Percentiles rank a stretch among this genome's conserved stretches.
These are phyloP conservation scores for Neonectria punicea DNA, from an alignment of 2,329 filamentous ascomycete genomes.

Conservation along the genomic window DNA sequence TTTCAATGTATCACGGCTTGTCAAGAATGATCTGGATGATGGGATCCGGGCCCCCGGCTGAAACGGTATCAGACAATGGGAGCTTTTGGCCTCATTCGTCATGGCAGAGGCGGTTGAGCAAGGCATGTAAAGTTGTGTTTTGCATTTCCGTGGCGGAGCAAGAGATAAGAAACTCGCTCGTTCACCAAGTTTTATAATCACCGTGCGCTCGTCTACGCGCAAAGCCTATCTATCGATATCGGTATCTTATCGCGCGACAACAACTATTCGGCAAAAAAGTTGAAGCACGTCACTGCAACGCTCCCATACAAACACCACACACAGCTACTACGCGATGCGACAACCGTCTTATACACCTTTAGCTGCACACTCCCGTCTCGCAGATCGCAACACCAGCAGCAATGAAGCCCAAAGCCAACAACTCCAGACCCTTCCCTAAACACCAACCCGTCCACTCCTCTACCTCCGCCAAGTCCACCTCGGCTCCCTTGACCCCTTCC, in stretches of 20 bases:
- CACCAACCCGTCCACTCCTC: conserved; percentile 2
- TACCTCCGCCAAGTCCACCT: conserved; percentile 25
- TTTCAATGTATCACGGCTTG: not conserved
- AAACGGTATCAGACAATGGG: not conserved
- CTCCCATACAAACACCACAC: not conserved
- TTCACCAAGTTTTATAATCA: not conserved
- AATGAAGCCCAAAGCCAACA: conserved; percentile 4
- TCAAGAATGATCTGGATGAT: not conserved
- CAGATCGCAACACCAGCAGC: not conserved
- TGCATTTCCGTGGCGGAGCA: not conserved
- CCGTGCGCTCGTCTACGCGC: not conserved
- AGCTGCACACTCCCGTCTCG: not conserved
- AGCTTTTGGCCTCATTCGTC: not conserved
- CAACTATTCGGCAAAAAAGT: conserved; percentile 18
- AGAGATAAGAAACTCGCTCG: not conserved
- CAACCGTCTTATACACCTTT: not conserved
- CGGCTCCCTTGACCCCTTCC: conserved; percentile 13
- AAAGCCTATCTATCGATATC: not conserved
- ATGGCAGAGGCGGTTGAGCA: not conserved
- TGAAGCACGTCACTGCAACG: conserved; percentile 11
- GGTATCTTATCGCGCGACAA: conserved; percentile 30
- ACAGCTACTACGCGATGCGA: not conserved
- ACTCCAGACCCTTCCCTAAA: conserved; percentile 19
- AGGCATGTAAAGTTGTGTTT: not conserved
- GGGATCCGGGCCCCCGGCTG: not conserved